phyloP scores from a whole-genome alignment of 345 rosid genomes.

The Durio zibethinus region DNA sequence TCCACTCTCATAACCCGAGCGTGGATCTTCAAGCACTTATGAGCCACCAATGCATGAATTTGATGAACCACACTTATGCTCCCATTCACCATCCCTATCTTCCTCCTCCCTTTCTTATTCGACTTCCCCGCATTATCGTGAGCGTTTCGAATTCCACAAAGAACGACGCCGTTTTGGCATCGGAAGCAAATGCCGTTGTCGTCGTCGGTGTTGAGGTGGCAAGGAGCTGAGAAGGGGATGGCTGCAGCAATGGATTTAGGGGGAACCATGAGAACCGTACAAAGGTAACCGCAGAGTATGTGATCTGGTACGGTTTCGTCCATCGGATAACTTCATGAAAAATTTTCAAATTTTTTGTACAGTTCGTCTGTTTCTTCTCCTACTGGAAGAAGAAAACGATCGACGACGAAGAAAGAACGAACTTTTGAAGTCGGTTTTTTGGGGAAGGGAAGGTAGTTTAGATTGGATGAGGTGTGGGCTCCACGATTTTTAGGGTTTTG shows the following conservation, averaged over 20 bases:
- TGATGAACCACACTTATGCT: conserved; percentile 72
- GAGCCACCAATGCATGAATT: conserved; percentile 51
- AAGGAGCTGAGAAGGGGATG: conserved; percentile 32
- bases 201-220: conserved; percentile 43
- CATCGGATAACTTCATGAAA: conserved; percentile 18
- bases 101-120: conserved; percentile 32
- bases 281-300: conserved; percentile 78
- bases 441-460: background rate
- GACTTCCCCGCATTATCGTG: conserved; percentile 18
- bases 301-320: conserved; percentile 28
- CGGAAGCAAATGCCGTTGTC: conserved; percentile 35
- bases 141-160: conserved; percentile 19
- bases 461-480: background rate
- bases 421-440: background rate
- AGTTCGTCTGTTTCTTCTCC: background rate
- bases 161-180: conserved; percentile 40
- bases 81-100: conserved; percentile 73
- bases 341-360: background rate
- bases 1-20: conserved; percentile 45
- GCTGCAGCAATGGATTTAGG: background rate
- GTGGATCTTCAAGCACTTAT: conserved; percentile 50
- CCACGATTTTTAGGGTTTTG: background rate
- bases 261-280: conserved; percentile 47
- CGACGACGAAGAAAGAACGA: background rate
- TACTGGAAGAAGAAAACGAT: background rate